Conservation (phyloP, 257 asterid species). For the Pogostemon cablin region DNA sequence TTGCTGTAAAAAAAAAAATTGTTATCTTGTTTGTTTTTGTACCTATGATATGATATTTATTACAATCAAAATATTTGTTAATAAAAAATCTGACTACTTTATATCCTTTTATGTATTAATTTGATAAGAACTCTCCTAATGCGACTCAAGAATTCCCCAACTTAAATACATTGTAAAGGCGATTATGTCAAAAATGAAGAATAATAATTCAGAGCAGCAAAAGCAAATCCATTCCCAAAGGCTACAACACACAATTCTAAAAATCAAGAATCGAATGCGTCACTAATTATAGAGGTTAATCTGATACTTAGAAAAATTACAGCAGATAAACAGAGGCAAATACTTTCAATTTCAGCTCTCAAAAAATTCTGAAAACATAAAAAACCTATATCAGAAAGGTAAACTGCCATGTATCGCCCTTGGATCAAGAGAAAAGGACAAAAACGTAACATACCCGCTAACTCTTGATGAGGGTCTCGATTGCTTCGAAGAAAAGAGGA, state of each 20-base stretch:
- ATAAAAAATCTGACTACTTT: too few species aligned
- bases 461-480: constrained; percentile 67
- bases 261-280: constrained; percentile 30
- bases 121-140: too few species aligned
- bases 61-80: too few species aligned
- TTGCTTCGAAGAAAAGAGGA: constrained; percentile 84
- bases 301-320: constrained; percentile 19
- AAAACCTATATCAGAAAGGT: constrained; percentile 37
- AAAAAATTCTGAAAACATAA: constrained; percentile 16
- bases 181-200: background rate
- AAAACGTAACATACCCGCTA: constrained; percentile 27
- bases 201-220: constrained; percentile 15
- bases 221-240: constrained; percentile 31
- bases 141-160: too few species aligned
- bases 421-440: constrained; percentile 8
- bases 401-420: constrained; percentile 7
- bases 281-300: constrained; percentile 5
- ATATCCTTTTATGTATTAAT: too few species aligned
- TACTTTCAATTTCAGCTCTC: constrained; percentile 20
- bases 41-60: too few species aligned
- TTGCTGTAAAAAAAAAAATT: too few species aligned
- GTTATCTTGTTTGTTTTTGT: too few species aligned
- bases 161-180: background rate
- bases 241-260: constrained; percentile 25
- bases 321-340: constrained; percentile 18